Base-by-base conservation (phyloP, 192 early-diverging fungal species). In the Chytriomyces confervae region DNA sequence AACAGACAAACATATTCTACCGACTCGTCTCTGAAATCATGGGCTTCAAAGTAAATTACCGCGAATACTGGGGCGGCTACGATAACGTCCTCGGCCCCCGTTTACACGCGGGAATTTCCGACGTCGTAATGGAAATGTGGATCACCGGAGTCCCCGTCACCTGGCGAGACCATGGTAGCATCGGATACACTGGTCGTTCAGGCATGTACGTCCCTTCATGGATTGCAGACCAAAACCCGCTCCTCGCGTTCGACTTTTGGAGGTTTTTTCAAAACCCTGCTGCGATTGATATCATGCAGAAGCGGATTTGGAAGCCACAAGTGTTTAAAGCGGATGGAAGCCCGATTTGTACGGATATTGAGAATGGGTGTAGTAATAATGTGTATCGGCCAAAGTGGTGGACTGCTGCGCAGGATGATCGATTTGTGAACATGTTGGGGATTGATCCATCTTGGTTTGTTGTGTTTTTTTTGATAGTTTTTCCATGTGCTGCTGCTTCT, bases 101-200 rank as follows among this genome's bases (percentile, higher is more conserved):
- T 8, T 44, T 74, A 7, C 45, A 50, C n/a, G 72, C 72, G 8
- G 72, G 61, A n/a, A 20, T 62, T n/a, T 16, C 61, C 53, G 72
- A 74, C 43, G 72, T 74, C 20, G 72, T 74, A 11, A 74, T 74
- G 72, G 72, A 74, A 48, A 61, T 74, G 61, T 74, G 72, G 72
- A 62, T 44, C 29, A 74, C 72, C 9, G 72, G 72, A 62, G 47
- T 74, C 4, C 72, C 72, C 24, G 72, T 74, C 3, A 46, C 45
- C n/a, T 74, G 72, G 72, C 63, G 61, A 20, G 72, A 74, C 45
- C 72, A 74, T 62, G 72, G 72, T 8, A 62, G 61, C 43, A 60
- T 74, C 6, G 72, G 72, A 8, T 74, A 74, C n/a, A 18, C 16
- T n/a, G 72, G 72, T 3, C 20, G 72, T 10, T 74, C 72, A 10